Percentiles rank a stretch among this genome's conserved stretches.
These are phyloP conservation scores for Chaetomiaceae sp. DNA, from an alignment of 2,329 filamentous ascomycete genomes.

Conservation along the genomic window DNA sequence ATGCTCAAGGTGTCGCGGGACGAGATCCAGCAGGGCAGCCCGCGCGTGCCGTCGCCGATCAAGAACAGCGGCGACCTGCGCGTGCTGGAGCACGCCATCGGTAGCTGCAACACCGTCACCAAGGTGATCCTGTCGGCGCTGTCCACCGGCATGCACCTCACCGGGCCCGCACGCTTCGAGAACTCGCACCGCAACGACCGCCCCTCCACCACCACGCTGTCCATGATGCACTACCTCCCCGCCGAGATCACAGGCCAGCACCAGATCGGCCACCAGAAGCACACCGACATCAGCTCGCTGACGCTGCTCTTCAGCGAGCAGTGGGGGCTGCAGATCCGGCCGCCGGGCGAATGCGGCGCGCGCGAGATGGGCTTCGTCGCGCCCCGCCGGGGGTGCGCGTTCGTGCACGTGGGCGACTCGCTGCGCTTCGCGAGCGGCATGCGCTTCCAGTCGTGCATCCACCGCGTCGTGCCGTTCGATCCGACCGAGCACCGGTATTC, in stretches of 20 bases:
- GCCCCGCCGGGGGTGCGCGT: slow-evolving; percentile 44
- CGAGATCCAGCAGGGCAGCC: slow-evolving; percentile 42
- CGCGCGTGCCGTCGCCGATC: slow-evolving; percentile 41
- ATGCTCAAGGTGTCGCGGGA: slow-evolving; percentile 48
- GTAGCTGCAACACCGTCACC: slow-evolving; percentile 44
- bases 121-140: slow-evolving; percentile 46
- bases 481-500: slow-evolving; percentile 50
- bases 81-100: slow-evolving; percentile 44
- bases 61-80: slow-evolving; percentile 43
- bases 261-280: slow-evolving; percentile 48
- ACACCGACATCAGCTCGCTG: slow-evolving; percentile 51
- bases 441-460: slow-evolving; percentile 51
- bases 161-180: slow-evolving; percentile 42
- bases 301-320: slow-evolving; percentile 51
- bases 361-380: slow-evolving; percentile 47
- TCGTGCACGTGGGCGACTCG: slow-evolving; percentile 55
- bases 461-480: slow-evolving; percentile 50
- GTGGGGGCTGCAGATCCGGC: slow-evolving; percentile 52
- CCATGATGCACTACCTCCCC: slow-evolving; percentile 50
- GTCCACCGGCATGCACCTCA: slow-evolving; percentile 41
- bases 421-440: slow-evolving; percentile 49
- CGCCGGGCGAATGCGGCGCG: slow-evolving; percentile 33
- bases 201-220: slow-evolving; percentile 44
- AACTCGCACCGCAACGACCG: slow-evolving; percentile 46
- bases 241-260: slow-evolving; percentile 33